Conservation (phyloP, 2,329 filamentous ascomycete species). For the Arthrobotrys sphaeroides region DNA sequence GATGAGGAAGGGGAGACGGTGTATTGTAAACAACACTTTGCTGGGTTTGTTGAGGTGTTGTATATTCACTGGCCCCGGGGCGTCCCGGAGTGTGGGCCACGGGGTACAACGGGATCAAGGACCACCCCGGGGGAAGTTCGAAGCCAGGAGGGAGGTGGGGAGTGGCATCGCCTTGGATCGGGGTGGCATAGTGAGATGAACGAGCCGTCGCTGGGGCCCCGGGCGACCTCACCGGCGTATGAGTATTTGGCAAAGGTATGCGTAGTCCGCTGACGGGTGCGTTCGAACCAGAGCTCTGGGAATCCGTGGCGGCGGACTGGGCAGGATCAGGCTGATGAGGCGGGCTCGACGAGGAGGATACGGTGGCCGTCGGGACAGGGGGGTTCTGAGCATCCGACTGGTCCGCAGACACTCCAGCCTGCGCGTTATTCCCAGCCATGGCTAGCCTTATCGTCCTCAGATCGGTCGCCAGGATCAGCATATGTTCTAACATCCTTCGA, state of each 20-base stretch:
- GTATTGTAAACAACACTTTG: conserved; percentile 30
- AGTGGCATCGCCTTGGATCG: neutral
- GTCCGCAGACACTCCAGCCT: neutral
- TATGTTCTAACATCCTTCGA: conserved; percentile 9
- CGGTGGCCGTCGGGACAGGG: neutral
- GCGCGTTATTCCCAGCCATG: no score
- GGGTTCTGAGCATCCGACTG: neutral
- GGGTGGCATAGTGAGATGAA: neutral
- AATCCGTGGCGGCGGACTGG: no score
- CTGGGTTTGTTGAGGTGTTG: conserved; percentile 44
- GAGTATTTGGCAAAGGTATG: neutral
- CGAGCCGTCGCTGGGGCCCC: no score
- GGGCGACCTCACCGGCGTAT: neutral
- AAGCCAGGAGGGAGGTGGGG: conserved; percentile 21
- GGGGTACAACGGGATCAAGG: conserved; percentile 38
- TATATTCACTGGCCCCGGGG: conserved; percentile 15
- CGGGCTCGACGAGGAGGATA: no score
- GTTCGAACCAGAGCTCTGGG: neutral
- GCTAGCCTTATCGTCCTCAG: neutral
- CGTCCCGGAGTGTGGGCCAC: conserved; percentile 31
- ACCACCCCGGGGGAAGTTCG: conserved; percentile 51
- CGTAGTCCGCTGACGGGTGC: no score
- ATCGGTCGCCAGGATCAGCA: conserved; percentile 3
- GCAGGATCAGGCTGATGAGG: neutral
- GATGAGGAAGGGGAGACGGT: conserved; percentile 28